Base-by-base conservation (phyloP, 2,329 filamentous ascomycete species). In the Aspergillus pseudoviridinutans region DNA sequence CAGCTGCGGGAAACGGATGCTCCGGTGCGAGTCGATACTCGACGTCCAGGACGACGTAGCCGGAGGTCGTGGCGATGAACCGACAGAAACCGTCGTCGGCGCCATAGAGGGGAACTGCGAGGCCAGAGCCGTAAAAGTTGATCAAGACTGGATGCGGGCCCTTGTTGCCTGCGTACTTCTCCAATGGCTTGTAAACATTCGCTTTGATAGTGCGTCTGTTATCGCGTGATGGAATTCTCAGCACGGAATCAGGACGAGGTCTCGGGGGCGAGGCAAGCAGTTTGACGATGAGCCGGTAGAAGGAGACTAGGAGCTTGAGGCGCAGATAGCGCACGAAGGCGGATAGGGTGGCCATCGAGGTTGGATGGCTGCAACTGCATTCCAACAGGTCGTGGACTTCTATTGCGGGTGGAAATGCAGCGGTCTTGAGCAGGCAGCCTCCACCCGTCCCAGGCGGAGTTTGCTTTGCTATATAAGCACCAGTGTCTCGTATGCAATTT, bases 11-110 rank as follows among this genome's bases (percentile, higher is more conserved):
- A 56, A 83, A 84, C 25, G 71, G 69, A 60, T 82, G 70, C 57
- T 82, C 80, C 0, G 81, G 82, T 7, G 80, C 81, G 32, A 82
- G 74, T 1, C 81, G 72, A 61, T 84, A 83, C 20, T 81, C 79
- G 4, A 82, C 74, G 56, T 79, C 79, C 7, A 83, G 70, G 17
- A 78, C 78, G 0, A 81, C 72, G 27, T 75, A 68, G 0, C 72
- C 68, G 22, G 76, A 57, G 28, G 76, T 69, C 8, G 65, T 57
- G 1, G 69, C 67, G 54, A 80, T 71, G 58, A 71, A 67, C 8
- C 77, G 68, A 58, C 76, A 79, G 22, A 76, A 72, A 12, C 71
- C 51, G 57, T 78, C 76, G 56, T 80, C 78, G 22, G 73, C 32
- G 32, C 32, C 32, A 17, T 35, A 17, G 4, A 35, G 32, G 5